Percentiles rank a stretch among this genome's conserved stretches.
Evolutionary conservation across 192 early-diverging fungal genomes (phyloP).

Genomic region (Entophlyctis helioformis): DNA sequence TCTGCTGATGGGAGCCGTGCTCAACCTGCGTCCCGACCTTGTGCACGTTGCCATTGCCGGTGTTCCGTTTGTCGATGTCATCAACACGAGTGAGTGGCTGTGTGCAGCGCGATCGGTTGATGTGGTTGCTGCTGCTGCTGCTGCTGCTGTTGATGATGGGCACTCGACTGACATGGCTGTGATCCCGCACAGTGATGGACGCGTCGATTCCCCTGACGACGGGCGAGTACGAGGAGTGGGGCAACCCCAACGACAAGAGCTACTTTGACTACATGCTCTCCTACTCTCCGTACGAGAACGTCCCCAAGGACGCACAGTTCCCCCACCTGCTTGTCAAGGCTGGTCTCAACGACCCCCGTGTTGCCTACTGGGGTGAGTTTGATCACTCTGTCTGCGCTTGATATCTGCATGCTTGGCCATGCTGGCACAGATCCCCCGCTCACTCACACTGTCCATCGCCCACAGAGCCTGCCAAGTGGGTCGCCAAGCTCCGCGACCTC

Average conservation of each 20-base stretch:
- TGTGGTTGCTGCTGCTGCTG: too few species aligned
- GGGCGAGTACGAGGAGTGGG: constrained; percentile 44
- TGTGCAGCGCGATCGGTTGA: too few species aligned
- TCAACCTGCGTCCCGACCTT: constrained; percentile 30
- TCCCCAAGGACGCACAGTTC: constrained; percentile 13
- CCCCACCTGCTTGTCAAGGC: constrained; percentile 43
- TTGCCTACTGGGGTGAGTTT: constrained; percentile 70
- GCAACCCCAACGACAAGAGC: constrained; percentile 33
- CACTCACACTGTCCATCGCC: too few species aligned
- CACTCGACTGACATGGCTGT: too few species aligned
- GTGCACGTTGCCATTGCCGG: constrained; percentile 20
- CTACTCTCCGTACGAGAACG: constrained; percentile 39
- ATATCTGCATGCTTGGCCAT: too few species aligned
- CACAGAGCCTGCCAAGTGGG: constrained; percentile 87
- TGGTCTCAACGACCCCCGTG: constrained; percentile 79
- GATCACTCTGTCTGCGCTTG: too few species aligned
- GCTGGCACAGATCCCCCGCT: too few species aligned
- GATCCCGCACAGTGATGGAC: constrained; percentile 21
- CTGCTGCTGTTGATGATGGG: too few species aligned
- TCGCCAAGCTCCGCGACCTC: constrained; percentile 57
- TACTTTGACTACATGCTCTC: constrained; percentile 37
- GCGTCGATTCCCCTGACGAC: constrained; percentile 26
- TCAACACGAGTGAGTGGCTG: constrained; percentile 13
- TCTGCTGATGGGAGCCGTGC: constrained; percentile 28
- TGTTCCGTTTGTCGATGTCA: constrained; percentile 43